phyloP scores from a whole-genome alignment of 352 stramenopile species.

The Ochromonadaceae sp. region DNA sequence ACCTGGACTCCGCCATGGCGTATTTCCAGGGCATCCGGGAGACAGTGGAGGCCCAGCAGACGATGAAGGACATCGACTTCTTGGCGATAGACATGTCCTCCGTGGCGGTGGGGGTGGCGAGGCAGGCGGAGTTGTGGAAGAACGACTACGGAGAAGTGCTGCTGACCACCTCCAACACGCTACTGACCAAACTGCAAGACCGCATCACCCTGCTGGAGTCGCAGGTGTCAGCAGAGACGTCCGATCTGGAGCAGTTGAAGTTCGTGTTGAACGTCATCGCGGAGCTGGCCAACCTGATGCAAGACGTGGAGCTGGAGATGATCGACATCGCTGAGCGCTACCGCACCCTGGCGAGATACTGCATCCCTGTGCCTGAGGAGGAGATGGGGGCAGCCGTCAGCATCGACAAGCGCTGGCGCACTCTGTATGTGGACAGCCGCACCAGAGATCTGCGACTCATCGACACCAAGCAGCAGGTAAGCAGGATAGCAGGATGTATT shows the following conservation, averaged over 20 bases:
- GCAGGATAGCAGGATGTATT: too few relatives aligned
- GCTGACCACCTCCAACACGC: slow-evolving; percentile 58
- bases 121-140: slow-evolving; percentile 79
- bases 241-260: slow-evolving; percentile 79
- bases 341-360: slow-evolving; percentile 54
- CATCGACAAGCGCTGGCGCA: slow-evolving; percentile 59
- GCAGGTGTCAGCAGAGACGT: slow-evolving; percentile 53
- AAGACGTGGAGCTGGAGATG: slow-evolving; percentile 85
- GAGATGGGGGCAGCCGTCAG: slow-evolving; percentile 53
- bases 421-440: slow-evolving; percentile 55
- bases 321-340: slow-evolving; percentile 78
- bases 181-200: slow-evolving; percentile 46
- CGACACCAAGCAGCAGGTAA: slow-evolving; percentile 76
- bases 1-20: slow-evolving; percentile 79
- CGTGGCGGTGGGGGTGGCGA: slow-evolving; percentile 65
- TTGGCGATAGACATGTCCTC: slow-evolving; percentile 75
- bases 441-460: slow-evolving; percentile 79
- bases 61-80: slow-evolving; percentile 81
- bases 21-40: slow-evolving; percentile 69
- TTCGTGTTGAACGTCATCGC: slow-evolving; percentile 78
- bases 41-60: slow-evolving; percentile 54
- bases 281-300: slow-evolving; percentile 56
- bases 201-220: slow-evolving; percentile 51
- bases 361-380: slow-evolving; percentile 49
- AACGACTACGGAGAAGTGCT: slow-evolving; percentile 78